Percentiles rank a stretch among this genome's conserved stretches.
phyloP scores from a whole-genome alignment of 257 asterid species.

The Marsdenia floribunda region DNA sequence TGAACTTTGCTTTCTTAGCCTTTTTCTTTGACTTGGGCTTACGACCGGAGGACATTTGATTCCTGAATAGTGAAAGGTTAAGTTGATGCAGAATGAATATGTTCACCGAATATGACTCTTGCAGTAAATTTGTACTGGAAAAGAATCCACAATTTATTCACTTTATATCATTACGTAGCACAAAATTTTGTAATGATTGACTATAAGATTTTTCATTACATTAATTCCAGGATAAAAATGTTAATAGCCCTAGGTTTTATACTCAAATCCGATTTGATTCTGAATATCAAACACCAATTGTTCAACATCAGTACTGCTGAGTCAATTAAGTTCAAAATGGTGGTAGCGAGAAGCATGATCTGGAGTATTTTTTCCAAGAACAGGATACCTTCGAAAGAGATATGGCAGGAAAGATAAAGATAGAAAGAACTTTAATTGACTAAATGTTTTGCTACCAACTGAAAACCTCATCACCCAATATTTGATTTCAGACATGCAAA shows the following conservation, averaged over 20 bases:
- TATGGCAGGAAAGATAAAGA: not conserved
- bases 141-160: not conserved
- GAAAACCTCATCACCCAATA: not conserved
- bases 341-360: not conserved
- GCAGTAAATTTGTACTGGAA: not conserved
- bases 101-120: not conserved
- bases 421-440: not conserved
- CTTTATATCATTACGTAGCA: not conserved
- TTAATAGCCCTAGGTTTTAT: not conserved
- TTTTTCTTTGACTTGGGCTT: conserved; percentile 80
- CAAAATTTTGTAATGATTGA: not conserved
- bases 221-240: not conserved
- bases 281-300: not conserved
- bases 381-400: not conserved
- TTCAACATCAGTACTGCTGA: too few species aligned
- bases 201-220: not conserved
- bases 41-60: conserved; percentile 33
- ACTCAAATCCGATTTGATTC: not conserved
- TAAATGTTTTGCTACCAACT: not conserved
- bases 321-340: not conserved
- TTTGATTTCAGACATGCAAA: not conserved
- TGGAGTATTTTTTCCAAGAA: not conserved
- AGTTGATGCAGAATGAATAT: not conserved
- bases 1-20: conserved; percentile 80
- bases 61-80: conserved; percentile 43